Conservation (phyloP, 768 basidiomycete genomes). For the Cantharellus anzutake region DNA sequence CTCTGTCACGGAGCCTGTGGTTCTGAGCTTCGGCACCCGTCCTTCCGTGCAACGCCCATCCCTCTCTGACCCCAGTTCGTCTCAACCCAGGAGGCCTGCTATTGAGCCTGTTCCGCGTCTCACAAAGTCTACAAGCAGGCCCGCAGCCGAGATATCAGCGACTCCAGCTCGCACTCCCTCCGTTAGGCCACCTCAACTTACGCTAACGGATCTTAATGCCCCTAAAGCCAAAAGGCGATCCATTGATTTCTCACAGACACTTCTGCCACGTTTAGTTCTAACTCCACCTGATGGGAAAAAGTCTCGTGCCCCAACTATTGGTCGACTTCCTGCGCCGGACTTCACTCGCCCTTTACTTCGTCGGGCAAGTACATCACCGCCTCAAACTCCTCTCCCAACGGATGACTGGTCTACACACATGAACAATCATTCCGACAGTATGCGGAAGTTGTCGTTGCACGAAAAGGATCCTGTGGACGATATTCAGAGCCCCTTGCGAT, state of each 20-base stretch:
- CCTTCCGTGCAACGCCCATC: background rate
- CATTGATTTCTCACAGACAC: background rate
- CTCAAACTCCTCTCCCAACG: background rate
- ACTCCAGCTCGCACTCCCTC: background rate
- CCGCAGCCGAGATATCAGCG: background rate
- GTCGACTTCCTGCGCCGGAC: background rate
- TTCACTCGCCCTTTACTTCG: background rate
- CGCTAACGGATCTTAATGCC: background rate
- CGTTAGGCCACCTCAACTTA: background rate
- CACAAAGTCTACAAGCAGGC: background rate
- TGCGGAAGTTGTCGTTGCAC: background rate
- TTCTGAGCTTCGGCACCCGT: background rate
- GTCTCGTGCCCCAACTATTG: background rate
- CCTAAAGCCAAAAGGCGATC: conserved; percentile 1
- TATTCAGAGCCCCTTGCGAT: background rate
- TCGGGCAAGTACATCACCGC: background rate
- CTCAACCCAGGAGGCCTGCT: background rate
- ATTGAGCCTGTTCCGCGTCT: background rate
- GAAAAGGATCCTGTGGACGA: background rate
- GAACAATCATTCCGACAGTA: background rate
- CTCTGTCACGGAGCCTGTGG: background rate
- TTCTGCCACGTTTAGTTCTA: background rate
- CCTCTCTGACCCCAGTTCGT: background rate
- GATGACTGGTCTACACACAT: background rate
- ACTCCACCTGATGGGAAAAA: background rate